Evolutionary conservation across 164 flowering plant species (phyloP).

Genomic region (Nymphaea thermarum): DNA sequence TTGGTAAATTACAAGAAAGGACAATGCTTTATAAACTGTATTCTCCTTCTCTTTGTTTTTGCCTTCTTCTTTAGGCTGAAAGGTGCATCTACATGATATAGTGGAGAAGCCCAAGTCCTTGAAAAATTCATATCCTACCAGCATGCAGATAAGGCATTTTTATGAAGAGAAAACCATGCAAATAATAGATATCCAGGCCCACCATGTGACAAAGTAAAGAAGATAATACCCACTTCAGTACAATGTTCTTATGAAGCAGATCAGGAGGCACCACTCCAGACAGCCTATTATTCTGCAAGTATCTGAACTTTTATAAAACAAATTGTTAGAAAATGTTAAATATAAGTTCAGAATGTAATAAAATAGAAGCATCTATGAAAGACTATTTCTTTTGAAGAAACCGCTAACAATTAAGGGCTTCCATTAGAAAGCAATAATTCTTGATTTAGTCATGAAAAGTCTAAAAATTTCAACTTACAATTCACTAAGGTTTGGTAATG

Average conservation of each 20-base stretch:
- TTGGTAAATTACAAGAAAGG: too few species aligned
- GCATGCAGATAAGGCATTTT: background rate
- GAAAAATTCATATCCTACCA: background rate
- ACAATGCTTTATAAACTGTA: too few species aligned
- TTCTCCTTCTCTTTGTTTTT: too few species aligned
- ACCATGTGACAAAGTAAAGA: background rate
- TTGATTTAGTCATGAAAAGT: background rate
- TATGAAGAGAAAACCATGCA: background rate
- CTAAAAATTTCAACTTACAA: slow-evolving; percentile 46
- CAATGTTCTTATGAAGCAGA: slow-evolving; percentile 36
- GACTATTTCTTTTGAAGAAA: too few species aligned
- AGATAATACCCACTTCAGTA: slow-evolving; percentile 53
- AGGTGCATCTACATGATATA: background rate
- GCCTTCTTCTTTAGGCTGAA: too few species aligned
- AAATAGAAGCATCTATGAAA: too few species aligned
- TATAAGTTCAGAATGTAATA: too few species aligned
- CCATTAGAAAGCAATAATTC: background rate
- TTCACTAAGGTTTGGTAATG: slow-evolving; percentile 58
- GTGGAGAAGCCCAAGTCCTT: too few species aligned
- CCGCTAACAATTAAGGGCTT: too few species aligned
- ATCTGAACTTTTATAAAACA: slow-evolving; percentile 39
- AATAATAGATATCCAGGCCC: background rate
- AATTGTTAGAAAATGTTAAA: too few species aligned
- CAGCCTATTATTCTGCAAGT: slow-evolving; percentile 72
- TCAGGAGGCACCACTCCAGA: slow-evolving; percentile 65